Conservation (phyloP, 345 rosid genomes). For the Citrus mangshanensis region DNA sequence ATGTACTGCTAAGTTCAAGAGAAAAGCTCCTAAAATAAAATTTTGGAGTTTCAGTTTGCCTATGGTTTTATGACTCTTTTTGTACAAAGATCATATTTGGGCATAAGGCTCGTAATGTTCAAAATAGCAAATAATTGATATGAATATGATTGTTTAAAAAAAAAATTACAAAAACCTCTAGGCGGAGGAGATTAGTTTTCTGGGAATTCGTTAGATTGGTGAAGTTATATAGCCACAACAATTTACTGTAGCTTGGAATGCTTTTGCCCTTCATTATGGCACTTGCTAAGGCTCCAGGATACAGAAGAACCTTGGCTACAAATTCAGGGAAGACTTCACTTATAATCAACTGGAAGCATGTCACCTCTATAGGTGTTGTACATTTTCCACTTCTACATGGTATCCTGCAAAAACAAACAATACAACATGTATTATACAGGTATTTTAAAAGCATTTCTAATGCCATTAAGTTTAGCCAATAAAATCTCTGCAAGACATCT, state of each 20-base stretch:
- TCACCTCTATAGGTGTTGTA: conserved; percentile 62
- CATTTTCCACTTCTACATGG: conserved; percentile 69
- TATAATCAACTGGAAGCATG: conserved; percentile 56
- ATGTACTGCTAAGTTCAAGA: neutral
- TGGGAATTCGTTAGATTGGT: conserved; percentile 16
- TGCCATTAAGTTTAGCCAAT: too few relatives aligned
- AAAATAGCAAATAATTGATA: neutral
- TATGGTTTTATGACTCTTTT: too few relatives aligned
- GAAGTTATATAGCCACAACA: conserved; percentile 39
- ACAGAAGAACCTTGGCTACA: conserved; percentile 58
- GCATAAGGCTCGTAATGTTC: too few relatives aligned
- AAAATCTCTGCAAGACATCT: too few relatives aligned
- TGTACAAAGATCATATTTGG: too few relatives aligned
- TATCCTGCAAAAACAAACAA: conserved; percentile 37
- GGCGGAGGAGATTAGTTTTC: conserved; percentile 39
- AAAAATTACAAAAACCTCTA: conserved; percentile 41
- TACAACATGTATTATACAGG: neutral
- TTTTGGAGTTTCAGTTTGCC: too few relatives aligned
- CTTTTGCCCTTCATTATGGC: conserved; percentile 26
- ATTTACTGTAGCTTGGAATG: conserved; percentile 37
- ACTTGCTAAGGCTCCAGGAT: conserved; percentile 65
- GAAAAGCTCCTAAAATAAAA: neutral
- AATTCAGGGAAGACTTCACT: conserved; percentile 47
- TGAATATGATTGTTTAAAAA: neutral
- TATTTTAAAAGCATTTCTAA: too few relatives aligned